phyloP scores from a whole-genome alignment of 2,329 filamentous ascomycete genomes.

The Alternaria gaisen region DNA sequence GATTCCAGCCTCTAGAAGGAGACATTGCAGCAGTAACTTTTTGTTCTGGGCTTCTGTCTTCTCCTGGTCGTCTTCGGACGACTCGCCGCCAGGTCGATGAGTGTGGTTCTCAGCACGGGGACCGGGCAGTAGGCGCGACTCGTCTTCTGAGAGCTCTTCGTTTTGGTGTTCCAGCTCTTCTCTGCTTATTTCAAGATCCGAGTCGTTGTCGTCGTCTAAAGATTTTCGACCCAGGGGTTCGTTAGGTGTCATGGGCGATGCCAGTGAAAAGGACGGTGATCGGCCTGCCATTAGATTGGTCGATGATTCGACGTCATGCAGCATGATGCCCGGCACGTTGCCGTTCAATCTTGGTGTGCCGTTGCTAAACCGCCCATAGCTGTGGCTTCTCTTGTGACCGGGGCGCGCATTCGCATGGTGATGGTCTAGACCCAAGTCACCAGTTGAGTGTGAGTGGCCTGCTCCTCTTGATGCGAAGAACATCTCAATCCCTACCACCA shows the following conservation, averaged over 20 bases:
- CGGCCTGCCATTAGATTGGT: constrained; percentile 45
- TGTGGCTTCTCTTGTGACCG: constrained; percentile 43
- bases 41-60: constrained; percentile 59
- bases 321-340: constrained; percentile 40
- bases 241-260: constrained; percentile 33
- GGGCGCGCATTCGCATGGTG: constrained; percentile 26
- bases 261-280: constrained; percentile 42
- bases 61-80: constrained; percentile 31
- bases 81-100: constrained; percentile 18
- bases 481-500: constrained; percentile 87
- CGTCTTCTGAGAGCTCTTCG: constrained; percentile 38
- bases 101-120: constrained; percentile 30
- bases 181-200: constrained; percentile 46
- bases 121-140: constrained; percentile 42
- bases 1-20: constrained; percentile 79
- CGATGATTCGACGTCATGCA: constrained; percentile 44
- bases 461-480: constrained; percentile 79
- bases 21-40: constrained; percentile 75
- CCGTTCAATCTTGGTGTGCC: constrained; percentile 30
- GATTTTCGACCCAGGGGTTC: constrained; percentile 15
- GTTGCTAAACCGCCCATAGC: constrained; percentile 43
- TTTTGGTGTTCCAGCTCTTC: constrained; percentile 47
- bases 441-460: constrained; percentile 64
- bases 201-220: constrained; percentile 32
- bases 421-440: constrained; percentile 48